Evolutionary conservation across 352 stramenopile genomes (phyloP), one percentile per base, ranked within the genome.

Genomic region (Globisporangium orthogonon): DNA sequence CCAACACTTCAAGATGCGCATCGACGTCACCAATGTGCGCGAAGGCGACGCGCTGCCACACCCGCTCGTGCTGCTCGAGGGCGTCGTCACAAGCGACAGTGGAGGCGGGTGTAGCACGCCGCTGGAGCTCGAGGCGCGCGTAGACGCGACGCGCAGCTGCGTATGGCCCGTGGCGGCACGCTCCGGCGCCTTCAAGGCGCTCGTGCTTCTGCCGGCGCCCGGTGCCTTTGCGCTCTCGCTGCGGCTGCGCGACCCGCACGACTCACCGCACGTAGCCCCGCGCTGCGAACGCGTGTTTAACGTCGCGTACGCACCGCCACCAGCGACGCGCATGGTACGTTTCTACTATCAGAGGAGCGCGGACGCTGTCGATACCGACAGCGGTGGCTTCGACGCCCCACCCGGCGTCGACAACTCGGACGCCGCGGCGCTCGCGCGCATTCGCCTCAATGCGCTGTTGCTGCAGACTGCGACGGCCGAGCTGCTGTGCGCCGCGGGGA

Each of bases 21-120:
- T 89, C 65, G 70, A 87, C 9, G 78, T 97, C 13, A 80, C 88
- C 50, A 98, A 95, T 55, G 66, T 95, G 33, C 65, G 78, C 56
- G 76, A 93, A 63, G 85, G 83, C 43, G 94, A 91, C 49, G 76
- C 66, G n/a, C 58, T 89, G 39, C 49, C 67, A 15, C 70, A 87
- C 50, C 76, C 76, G n/a, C 65, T 87, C 37, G 64, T 86, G 31
- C 64, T 89, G 50, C 64, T 87, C 33, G 70, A 87, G 54, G 76
- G 78, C 39, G 50, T 44, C 46, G 61, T 85, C 29, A 18, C 37
- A 7, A 2, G 33, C 58, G 33, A 28, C 66, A 1, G 45, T 37
- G 6, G 23, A 17, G 47, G 23, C 23, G 40, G 48, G 14, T 7
- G 37, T 6, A 57, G 54, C 44, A 18, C 37, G 23, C 50, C 68